Evolutionary conservation across 106 monocot genomes (phyloP).

Genomic region (Dioscorea zingiberensis): DNA sequence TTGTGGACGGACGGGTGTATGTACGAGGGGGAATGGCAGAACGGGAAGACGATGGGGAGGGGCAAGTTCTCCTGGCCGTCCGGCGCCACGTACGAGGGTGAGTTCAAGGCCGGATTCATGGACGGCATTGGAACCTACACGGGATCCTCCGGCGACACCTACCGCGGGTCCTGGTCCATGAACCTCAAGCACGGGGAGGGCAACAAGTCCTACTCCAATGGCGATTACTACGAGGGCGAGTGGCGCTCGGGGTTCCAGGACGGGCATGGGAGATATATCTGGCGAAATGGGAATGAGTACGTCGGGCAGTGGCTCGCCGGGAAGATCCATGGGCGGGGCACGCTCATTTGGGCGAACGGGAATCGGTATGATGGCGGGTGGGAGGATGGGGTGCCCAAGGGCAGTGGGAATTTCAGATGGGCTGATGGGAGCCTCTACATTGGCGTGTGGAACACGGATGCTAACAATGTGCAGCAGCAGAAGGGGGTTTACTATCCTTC

Average conservation of each 20-base stretch:
- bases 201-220: slow-evolving; percentile 60
- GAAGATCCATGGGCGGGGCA: slow-evolving; percentile 52
- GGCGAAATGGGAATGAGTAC: slow-evolving; percentile 78
- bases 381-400: slow-evolving; percentile 64
- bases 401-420: slow-evolving; percentile 67
- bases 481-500: slow-evolving; percentile 80
- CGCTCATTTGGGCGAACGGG: slow-evolving; percentile 63
- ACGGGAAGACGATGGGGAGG: slow-evolving; percentile 55
- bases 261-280: slow-evolving; percentile 68
- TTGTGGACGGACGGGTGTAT: slow-evolving; percentile 95
- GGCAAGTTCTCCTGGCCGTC: slow-evolving; percentile 97
- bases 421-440: slow-evolving; percentile 77
- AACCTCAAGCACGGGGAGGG: slow-evolving; percentile 78
- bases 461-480: slow-evolving; percentile 20
- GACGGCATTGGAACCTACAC: slow-evolving; percentile 79
- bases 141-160: slow-evolving; percentile 72
- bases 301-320: slow-evolving; percentile 57
- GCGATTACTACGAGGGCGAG: slow-evolving; percentile 80
- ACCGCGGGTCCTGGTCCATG: slow-evolving; percentile 68
- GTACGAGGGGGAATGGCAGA: slow-evolving; percentile 90
- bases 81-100: slow-evolving; percentile 89
- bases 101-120: slow-evolving; percentile 87
- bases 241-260: slow-evolving; percentile 69
- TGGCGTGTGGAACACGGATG: slow-evolving; percentile 52
- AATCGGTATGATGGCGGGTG: slow-evolving; percentile 77